phyloP scores from a whole-genome alignment of 768 basidiomycete species.

The Russula dissimulans region DNA sequence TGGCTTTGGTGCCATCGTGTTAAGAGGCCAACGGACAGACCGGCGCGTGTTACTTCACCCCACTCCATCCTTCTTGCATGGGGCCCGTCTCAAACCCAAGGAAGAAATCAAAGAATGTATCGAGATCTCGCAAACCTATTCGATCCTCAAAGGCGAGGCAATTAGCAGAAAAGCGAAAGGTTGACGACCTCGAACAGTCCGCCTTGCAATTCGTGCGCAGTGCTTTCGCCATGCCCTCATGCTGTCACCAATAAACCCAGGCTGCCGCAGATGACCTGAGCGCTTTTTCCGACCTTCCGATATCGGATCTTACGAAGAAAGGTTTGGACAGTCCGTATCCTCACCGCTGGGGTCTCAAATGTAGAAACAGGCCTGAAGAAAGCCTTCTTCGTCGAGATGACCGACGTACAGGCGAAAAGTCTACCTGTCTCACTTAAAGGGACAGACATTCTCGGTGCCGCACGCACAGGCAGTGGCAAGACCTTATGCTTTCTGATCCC shows the following conservation, averaged over 20 bases:
- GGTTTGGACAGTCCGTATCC: background rate
- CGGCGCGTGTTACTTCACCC: too few species aligned
- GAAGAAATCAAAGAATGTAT: constrained; percentile 4
- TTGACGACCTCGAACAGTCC: constrained; percentile 14
- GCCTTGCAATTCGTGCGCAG: constrained; percentile 15
- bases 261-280: constrained; percentile 6
- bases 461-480: constrained; percentile 65
- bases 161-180: constrained; percentile 17
- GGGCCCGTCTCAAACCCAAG: constrained; percentile 6
- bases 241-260: constrained; percentile 7
- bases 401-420: constrained; percentile 61
- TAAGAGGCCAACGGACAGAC: background rate
- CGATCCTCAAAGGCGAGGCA: constrained; percentile 12
- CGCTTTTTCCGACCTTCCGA: constrained; percentile 16
- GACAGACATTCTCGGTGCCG: constrained; percentile 59
- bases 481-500: constrained; percentile 68
- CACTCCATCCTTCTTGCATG: background rate
- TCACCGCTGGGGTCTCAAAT: background rate
- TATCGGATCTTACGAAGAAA: constrained; percentile 19
- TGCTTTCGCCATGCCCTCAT: background rate
- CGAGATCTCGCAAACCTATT: background rate
- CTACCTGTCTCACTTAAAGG: constrained; percentile 53
- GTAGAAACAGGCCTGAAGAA: constrained; percentile 64
- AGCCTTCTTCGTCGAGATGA: constrained; percentile 78
- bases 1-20: background rate